Base-by-base conservation (phyloP, 73 alveolate genomes). In the Paraurostyla sp. region DNA sequence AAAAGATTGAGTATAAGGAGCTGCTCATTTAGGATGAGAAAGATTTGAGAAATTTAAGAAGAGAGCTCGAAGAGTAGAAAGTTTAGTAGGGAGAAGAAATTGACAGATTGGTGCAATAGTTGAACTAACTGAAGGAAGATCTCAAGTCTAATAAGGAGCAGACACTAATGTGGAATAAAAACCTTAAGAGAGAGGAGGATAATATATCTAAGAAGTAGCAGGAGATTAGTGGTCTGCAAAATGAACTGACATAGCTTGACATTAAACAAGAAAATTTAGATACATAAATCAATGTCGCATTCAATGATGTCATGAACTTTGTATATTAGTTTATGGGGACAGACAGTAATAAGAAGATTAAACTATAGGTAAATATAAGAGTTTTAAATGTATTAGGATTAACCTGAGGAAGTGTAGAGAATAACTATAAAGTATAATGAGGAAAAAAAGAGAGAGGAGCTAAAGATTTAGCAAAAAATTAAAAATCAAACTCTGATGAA, bases 371-470 rank as follows among this genome's bases (percentile, higher is more conserved):
- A 13, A 46, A 15, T 46, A 46, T 20, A 46, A 46, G 13, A 15
- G 58, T 20, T 46, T 46, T 46, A 46, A 20, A 46, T 15, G 22
- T 13, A 46, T 11, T 36, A 62, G 29, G 52, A 29, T 62, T 36
- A 62, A 22, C 52, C 80, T 9, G 4, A 52, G 27, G 80, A 62
- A 25, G 29, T 62, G 16, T 11, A 36, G 56, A 15, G 80, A 15
- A 62, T 62, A 45, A 62, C 80, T 22, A 16, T 62, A 13, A 62
- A 62, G 29, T 62, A 62, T 36, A 11, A 62, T 22, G 80, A 62
- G 15, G 80, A 62, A 29, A 29, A 62, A 50, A 62, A 62, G 7
- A 29, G 29, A 15, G 6, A 36, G 29, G 51, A 62, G 29, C 57
- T 9, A n/a, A 4, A 52, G 23, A 52, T 4, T 52, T 9, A 52